Conservation (phyloP, 1,139 yeast species). For the Hansenula anomala region DNA sequence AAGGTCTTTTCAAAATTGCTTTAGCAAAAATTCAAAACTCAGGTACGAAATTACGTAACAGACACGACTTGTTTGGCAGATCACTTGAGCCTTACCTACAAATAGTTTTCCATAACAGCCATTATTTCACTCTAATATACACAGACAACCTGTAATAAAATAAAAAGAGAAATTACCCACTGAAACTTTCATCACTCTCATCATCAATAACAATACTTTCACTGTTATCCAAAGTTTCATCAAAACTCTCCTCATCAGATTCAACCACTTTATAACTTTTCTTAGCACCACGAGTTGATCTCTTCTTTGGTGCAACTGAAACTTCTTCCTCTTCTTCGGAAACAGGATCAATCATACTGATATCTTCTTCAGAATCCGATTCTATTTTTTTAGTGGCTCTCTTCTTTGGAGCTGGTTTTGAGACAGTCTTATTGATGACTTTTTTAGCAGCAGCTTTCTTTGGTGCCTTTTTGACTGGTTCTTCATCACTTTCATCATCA, state of each 20-base stretch:
- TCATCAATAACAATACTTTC: conserved; percentile 1
- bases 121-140: too few species aligned
- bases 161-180: neutral
- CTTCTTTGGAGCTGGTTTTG: conserved; percentile 2
- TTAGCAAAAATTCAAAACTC: too few species aligned
- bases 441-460: neutral
- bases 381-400: neutral
- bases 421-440: neutral
- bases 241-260: conserved; percentile 4
- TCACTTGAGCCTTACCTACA: too few species aligned
- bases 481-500: conserved; percentile 5
- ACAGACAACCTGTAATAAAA: too few species aligned
- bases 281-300: conserved; percentile 1
- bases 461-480: neutral
- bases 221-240: neutral
- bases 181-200: conserved; percentile 1
- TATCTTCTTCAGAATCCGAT: neutral
- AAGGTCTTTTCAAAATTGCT: too few species aligned
- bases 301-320: neutral
- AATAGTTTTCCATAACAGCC: too few species aligned
- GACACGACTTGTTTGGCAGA: too few species aligned
- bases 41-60: too few species aligned
- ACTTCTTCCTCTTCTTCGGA: neutral
- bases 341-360: neutral
- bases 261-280: conserved; percentile 5